Percentiles rank a stretch among this genome's conserved stretches.
Evolutionary conservation across 176 grass and related monocot species (phyloP).

Genomic region (Aegilops speltoides): DNA sequence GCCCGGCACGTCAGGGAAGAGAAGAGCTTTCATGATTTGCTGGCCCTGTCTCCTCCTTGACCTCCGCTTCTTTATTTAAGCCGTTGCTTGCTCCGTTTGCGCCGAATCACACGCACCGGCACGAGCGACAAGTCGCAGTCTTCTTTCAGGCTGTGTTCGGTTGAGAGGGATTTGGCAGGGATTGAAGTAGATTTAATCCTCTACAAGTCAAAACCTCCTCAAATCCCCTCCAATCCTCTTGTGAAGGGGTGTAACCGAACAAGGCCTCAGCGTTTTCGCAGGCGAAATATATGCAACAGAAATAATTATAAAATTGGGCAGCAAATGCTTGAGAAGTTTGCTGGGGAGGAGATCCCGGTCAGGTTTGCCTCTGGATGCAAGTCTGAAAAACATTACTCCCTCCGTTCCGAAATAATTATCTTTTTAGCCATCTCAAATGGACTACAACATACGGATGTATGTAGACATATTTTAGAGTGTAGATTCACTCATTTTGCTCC

Average conservation of each 20-base stretch:
- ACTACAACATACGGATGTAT: no score
- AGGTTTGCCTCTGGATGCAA: background rate
- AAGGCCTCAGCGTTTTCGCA: background rate
- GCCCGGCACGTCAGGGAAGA: conserved; percentile 39
- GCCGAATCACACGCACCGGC: conserved; percentile 14
- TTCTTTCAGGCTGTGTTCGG: no score
- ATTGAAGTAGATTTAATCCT: no score
- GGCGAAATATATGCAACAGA: background rate
- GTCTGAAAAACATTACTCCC: background rate
- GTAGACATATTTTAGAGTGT: no score
- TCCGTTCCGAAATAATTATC: no score
- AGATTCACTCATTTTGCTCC: no score
- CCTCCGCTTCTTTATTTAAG: background rate
- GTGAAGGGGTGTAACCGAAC: no score
- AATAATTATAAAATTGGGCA: background rate
- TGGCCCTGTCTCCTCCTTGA: conserved; percentile 24
- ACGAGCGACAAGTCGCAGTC: background rate
- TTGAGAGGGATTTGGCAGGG: no score
- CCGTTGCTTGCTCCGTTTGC: conserved; percentile 8
- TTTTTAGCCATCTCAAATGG: no score
- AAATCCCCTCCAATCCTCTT: no score
- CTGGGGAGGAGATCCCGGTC: background rate
- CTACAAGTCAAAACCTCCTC: no score
- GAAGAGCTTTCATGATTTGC: conserved; percentile 26
- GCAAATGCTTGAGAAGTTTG: background rate